Percentiles rank a stretch among this genome's conserved stretches.
phyloP scores from a whole-genome alignment of 1,139 yeast species.

The Debaryomycetaceae sp. region DNA sequence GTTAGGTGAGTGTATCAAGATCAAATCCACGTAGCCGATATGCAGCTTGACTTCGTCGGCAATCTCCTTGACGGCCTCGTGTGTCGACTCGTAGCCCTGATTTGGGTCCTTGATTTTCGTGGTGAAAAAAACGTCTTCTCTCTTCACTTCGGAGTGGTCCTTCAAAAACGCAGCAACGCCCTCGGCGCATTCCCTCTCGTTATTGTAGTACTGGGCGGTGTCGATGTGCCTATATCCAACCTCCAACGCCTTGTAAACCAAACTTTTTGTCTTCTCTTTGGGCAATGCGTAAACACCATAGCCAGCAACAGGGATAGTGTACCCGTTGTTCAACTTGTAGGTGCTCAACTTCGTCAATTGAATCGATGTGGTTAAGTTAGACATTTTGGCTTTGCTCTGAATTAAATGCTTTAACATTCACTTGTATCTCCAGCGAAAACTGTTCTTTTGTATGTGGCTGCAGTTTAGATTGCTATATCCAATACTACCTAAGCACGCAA shows the following conservation, averaged over 20 bases:
- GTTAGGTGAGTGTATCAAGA: slow-evolving; percentile 35
- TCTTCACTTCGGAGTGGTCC: slow-evolving; percentile 29
- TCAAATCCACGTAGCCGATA: slow-evolving; percentile 46
- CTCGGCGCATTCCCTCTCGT: slow-evolving; percentile 44
- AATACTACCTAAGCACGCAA: too few species aligned
- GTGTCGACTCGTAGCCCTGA: slow-evolving; percentile 59
- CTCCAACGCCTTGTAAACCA: slow-evolving; percentile 43
- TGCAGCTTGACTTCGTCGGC: slow-evolving; percentile 26
- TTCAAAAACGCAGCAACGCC: slow-evolving; percentile 40
- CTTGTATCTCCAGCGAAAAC: too few species aligned
- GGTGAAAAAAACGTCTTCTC: slow-evolving; percentile 37
- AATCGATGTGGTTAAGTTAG: slow-evolving; percentile 23
- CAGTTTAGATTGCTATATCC: too few species aligned
- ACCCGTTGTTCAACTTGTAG: slow-evolving; percentile 36
- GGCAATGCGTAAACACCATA: slow-evolving; percentile 34
- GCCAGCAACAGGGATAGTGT: slow-evolving; percentile 38
- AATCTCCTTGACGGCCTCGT: slow-evolving; percentile 44
- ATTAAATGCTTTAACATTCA: too few species aligned
- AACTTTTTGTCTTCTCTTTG: slow-evolving; percentile 18
- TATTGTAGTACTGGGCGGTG: slow-evolving; percentile 45
- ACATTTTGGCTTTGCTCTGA: slow-evolving; percentile 10
- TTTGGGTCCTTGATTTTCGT: slow-evolving; percentile 63
- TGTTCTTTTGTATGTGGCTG: too few species aligned
- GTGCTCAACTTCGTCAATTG: slow-evolving; percentile 27
- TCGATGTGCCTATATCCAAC: slow-evolving; percentile 65